phyloP scores from a whole-genome alignment of 495 filamentous ascomycete genomes.

The Penicillium soppii region DNA sequence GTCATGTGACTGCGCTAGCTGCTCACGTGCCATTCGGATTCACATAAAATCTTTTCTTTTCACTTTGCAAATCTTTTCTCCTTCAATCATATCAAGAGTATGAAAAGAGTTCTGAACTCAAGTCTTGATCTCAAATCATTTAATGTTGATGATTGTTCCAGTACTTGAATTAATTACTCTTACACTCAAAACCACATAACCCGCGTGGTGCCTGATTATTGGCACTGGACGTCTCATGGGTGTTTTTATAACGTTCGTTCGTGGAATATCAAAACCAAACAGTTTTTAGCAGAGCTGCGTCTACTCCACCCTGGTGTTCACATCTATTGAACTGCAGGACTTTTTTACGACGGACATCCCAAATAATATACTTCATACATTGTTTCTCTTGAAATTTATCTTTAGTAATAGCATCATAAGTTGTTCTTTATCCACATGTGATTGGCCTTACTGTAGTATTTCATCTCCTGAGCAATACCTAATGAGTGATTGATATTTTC shows the following conservation, averaged over 20 bases:
- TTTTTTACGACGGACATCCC: slow-evolving; percentile 53
- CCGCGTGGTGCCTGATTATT: slow-evolving; percentile 42
- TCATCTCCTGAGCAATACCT: no score
- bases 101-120: not conserved
- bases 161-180: not conserved
- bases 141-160: slow-evolving; percentile 6
- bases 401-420: no score
- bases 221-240: slow-evolving; percentile 42
- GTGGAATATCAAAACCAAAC: slow-evolving; percentile 56
- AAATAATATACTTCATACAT: not conserved
- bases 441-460: no score
- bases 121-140: not conserved
- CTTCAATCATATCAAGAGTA: no score
- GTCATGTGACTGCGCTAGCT: slow-evolving; percentile 18
- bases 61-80: not conserved
- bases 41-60: slow-evolving; percentile 3
- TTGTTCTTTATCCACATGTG: no score
- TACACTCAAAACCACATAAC: slow-evolving; percentile 38
- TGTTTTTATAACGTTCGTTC: slow-evolving; percentile 49
- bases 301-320: slow-evolving; percentile 55
- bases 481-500: no score
- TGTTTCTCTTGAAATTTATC: not conserved
- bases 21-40: not conserved
- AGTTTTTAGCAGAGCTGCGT: slow-evolving; percentile 57
- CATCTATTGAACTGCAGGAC: slow-evolving; percentile 47